phyloP scores from a whole-genome alignment of 345 rosid genomes.

The Euphorbia tirucalli region DNA sequence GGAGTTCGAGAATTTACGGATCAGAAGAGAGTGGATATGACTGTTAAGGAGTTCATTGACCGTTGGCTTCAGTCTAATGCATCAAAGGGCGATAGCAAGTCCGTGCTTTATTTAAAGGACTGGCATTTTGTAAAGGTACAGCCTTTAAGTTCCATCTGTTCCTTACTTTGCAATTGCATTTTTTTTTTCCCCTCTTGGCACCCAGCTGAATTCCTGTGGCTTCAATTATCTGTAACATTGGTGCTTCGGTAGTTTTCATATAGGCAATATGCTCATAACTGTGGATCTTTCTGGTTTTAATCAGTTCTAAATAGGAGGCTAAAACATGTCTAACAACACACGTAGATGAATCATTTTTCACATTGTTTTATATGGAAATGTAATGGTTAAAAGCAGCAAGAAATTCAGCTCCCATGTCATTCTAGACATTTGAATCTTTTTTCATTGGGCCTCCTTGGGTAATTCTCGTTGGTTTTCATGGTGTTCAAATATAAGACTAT shows the following conservation, averaged over 20 bases:
- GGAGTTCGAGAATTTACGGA: conserved; percentile 70
- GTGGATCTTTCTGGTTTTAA: conserved; percentile 2
- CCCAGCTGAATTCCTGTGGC: neutral
- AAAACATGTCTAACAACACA: neutral
- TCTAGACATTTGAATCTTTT: neutral
- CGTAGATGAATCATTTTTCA: neutral
- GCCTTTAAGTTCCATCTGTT: neutral
- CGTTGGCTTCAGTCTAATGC: conserved; percentile 40
- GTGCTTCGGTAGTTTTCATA: neutral
- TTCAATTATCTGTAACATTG: neutral
- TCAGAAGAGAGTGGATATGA: conserved; percentile 83
- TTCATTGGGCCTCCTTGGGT: neutral
- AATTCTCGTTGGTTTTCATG: neutral
- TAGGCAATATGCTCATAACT: neutral
- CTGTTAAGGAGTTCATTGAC: conserved; percentile 59
- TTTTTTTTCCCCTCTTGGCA: no score
- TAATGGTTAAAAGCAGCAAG: neutral
- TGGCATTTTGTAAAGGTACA: conserved; percentile 93
- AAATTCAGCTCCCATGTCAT: neutral
- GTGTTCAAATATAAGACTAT: neutral
- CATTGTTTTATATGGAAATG: neutral
- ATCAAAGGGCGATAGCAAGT: conserved; percentile 23
- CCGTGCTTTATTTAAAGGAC: conserved; percentile 77
- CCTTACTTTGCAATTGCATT: neutral
- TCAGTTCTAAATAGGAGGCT: neutral